Conservation (phyloP, 1,284 basidiomycete species). For the Naganishia albida region DNA sequence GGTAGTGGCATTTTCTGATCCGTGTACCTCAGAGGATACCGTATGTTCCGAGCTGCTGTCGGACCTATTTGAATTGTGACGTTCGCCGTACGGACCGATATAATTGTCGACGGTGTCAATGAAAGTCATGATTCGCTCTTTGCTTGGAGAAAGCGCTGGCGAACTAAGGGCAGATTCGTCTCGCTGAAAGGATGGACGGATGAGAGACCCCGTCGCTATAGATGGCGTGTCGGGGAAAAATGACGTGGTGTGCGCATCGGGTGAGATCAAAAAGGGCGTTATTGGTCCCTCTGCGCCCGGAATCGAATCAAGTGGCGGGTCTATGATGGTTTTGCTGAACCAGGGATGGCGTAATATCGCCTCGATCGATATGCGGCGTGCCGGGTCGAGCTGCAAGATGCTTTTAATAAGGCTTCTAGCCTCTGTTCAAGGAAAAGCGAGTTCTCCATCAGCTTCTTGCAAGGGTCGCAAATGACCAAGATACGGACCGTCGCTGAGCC, state of each 20-base stretch:
- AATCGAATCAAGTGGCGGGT: conserved; percentile 29
- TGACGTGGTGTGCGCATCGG: conserved; percentile 26
- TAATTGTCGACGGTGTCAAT: conserved; percentile 12
- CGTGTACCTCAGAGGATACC: conserved; percentile 43
- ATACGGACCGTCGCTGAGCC: conserved; percentile 74
- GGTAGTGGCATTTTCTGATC: conserved; percentile 38
- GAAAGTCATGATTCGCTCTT: neutral
- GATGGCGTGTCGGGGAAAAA: conserved; percentile 16
- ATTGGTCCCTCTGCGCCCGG: conserved; percentile 44
- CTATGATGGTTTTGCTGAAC: conserved; percentile 61
- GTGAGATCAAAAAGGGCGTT: conserved; percentile 44
- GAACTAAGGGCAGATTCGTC: conserved; percentile 16
- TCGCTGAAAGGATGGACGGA: neutral
- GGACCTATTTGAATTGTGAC: conserved; percentile 14
- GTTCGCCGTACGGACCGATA: conserved; percentile 21
- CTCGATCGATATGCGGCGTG: conserved; percentile 74
- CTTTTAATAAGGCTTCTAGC: conserved; percentile 74
- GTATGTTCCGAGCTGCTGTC: conserved; percentile 39
- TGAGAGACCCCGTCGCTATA: neutral
- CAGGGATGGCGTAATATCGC: conserved; percentile 86
- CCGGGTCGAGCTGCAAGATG: conserved; percentile 78
- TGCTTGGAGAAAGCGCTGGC: conserved; percentile 8
- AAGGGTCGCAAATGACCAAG: neutral
- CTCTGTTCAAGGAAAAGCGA: conserved; percentile 58
- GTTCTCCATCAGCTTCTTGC: neutral